Conservation (phyloP, 2,329 filamentous ascomycete genomes). For the Metarhizium rileyi region DNA sequence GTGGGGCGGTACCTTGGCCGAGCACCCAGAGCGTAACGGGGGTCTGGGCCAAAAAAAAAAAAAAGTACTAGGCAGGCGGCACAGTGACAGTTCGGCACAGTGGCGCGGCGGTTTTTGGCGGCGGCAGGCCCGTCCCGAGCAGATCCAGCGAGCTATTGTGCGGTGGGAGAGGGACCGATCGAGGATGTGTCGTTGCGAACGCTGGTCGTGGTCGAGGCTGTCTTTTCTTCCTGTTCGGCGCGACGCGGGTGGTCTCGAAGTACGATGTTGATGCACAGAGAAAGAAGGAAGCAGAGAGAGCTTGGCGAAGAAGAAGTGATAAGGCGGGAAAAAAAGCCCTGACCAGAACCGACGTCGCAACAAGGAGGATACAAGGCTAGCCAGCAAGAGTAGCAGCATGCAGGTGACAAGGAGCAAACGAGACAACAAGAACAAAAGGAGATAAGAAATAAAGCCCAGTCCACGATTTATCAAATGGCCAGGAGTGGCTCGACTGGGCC, state of each 20-base stretch:
- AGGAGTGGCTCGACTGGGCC: slow-evolving; percentile 6
- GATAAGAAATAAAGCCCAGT: slow-evolving; percentile 8
- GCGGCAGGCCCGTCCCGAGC: slow-evolving; percentile 5
- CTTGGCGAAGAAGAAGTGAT: neutral
- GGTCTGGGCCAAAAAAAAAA: neutral
- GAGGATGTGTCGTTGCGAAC: neutral
- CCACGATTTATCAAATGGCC: slow-evolving; percentile 21
- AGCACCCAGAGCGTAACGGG: slow-evolving; percentile 17
- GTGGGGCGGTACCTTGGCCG: slow-evolving; percentile 14
- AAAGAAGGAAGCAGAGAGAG: neutral
- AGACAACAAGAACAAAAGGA: neutral
- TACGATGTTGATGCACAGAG: neutral
- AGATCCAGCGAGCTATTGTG: neutral
- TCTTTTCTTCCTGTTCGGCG: neutral
- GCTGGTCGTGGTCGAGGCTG: neutral
- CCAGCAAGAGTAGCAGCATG: neutral
- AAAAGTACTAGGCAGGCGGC: neutral
- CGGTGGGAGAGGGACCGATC: neutral
- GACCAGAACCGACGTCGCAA: slow-evolving; percentile 1
- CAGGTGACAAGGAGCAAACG: neutral
- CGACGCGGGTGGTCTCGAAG: neutral
- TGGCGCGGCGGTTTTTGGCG: neutral
- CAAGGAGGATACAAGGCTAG: neutral
- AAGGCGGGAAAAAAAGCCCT: neutral
- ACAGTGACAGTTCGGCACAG: neutral